Percentiles rank a stretch among this genome's conserved stretches.
phyloP scores from a whole-genome alignment of 257 asterid genomes.

The Fraxinus americana region DNA sequence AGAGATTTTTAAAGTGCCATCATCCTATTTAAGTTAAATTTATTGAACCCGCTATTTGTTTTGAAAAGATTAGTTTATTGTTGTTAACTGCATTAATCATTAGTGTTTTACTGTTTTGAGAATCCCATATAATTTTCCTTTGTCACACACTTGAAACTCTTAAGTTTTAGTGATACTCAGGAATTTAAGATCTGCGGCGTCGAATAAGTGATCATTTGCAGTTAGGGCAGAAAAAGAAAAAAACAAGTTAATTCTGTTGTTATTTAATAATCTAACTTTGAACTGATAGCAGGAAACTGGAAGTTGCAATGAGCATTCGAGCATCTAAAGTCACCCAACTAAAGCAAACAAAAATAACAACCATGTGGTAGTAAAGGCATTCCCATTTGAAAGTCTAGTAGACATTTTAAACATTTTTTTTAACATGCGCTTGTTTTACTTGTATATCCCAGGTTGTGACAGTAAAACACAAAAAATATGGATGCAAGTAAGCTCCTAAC shows the following conservation, averaged over 20 bases:
- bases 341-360: neutral
- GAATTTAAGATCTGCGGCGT: no score
- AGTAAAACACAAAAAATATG: neutral
- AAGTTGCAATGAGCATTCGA: neutral
- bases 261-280: neutral
- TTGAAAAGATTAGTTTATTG: no score
- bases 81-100: no score
- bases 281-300: neutral
- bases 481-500: neutral
- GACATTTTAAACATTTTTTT: neutral
- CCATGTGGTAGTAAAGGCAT: neutral
- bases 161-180: no score
- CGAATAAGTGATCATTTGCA: conserved; percentile 20
- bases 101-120: no score
- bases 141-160: no score
- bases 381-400: neutral
- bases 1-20: no score
- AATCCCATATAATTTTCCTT: no score
- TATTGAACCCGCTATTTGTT: no score
- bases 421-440: neutral
- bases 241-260: no score
- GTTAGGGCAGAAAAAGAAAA: neutral
- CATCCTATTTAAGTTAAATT: no score
- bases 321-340: neutral
- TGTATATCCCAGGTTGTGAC: neutral